Base-by-base conservation (phyloP, 1,139 yeast species). In the Chernovozyma sophiae-reginae region DNA sequence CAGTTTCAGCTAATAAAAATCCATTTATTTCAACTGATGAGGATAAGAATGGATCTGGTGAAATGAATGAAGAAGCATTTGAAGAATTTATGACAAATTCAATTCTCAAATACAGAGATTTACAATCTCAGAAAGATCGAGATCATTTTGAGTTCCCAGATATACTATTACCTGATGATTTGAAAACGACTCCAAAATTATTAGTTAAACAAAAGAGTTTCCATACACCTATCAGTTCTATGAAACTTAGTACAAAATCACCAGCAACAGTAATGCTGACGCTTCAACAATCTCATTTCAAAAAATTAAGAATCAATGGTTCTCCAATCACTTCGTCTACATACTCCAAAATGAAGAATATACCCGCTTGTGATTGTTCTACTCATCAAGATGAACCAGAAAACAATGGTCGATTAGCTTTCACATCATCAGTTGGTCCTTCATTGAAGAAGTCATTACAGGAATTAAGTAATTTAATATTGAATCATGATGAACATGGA, bases 291-390 rank as follows among this genome's bases (percentile, higher is more conserved):
- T 60, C 73, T 3, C 74, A 66, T 43, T 68, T 62, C 49, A 70
- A 70, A 43, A 70, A 70, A 40, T 53, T 70, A 11, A 55, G 76
- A 24, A 70, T 70, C 33, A 66, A 60, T 41, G 73, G 73, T 1
- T 50, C 62, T 3, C 73, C 73, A 2, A 60, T 63, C 26, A 60
- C 68, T 0, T 54, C 68, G 2, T 60, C 52, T 17, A 48, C 60
- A 5, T 56, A 48, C 36, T 37, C 45, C 14, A 44, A 43, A 31
- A 42, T 41, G 38, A 47, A 37, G 10, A 38, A 39, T 12, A 39
- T 36, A 18, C 48, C 45, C 14, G 29, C 35, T 7, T 49, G 56
- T 31, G 49, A 42, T 18, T 49, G 52, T 31, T 39, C 29, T 17
- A 26, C 11, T 20, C 36, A 27, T 18, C 29, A 31, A 10, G 33